These are phyloP conservation scores for Hemisphaericaspora subhashii DNA, from an alignment of 1,139 yeast genomes.

Conservation along the genomic window DNA sequence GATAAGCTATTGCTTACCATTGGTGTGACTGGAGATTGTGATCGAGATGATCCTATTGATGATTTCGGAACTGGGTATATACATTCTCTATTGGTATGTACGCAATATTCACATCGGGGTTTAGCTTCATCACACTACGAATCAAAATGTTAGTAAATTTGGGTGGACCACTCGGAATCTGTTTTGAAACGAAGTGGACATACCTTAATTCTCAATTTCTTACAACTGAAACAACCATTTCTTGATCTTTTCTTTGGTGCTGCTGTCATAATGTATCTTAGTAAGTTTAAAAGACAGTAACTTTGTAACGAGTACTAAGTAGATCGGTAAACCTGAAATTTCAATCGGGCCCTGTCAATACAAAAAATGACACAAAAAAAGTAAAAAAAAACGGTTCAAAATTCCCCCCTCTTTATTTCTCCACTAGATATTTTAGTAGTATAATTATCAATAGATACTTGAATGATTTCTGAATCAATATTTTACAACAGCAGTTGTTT, in stretches of 20 bases:
- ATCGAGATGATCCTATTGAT: neutral
- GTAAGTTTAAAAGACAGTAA: too few species aligned
- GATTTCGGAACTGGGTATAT: constrained; percentile 20
- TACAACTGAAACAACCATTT: constrained; percentile 34
- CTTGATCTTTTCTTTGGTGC: constrained; percentile 21
- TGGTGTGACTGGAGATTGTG: too few species aligned
- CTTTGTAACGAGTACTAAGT: neutral
- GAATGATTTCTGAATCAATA: too few species aligned
- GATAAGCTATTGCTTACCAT: too few species aligned
- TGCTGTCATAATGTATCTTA: neutral
- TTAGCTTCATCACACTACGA: constrained; percentile 31
- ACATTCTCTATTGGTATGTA: constrained; percentile 31
- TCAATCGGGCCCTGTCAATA: neutral
- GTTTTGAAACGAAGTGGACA: constrained; percentile 4
- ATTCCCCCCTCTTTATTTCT: too few species aligned
- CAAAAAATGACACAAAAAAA: neutral
- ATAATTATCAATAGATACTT: too few species aligned
- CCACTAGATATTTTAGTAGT: too few species aligned
- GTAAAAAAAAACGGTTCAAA: neutral
- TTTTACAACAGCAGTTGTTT: too few species aligned
- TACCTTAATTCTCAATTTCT: constrained; percentile 28
- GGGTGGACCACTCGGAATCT: neutral
- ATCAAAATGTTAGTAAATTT: constrained; percentile 4
- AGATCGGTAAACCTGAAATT: too few species aligned
- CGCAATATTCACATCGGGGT: constrained; percentile 41